Base-by-base conservation (phyloP, 345 rosid species). In the Acer yangbiense region DNA sequence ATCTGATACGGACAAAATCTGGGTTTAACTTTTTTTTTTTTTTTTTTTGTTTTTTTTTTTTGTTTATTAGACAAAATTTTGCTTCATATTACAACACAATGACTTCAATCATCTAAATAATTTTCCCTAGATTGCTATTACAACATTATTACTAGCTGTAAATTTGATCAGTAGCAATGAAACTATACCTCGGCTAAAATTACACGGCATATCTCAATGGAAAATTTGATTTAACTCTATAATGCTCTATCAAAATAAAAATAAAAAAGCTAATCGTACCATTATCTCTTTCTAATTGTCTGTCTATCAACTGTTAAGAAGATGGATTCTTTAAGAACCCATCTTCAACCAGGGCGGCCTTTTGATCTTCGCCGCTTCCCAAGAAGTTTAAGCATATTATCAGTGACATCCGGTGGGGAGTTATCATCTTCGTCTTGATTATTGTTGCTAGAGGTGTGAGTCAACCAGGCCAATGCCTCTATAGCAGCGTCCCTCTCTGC, bases 401-500 rank as follows among this genome's bases (percentile, higher is more conserved):
- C 94, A 9, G 98, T 94, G 78, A 96, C 98, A 78, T 94, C 98
- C 0, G 85, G 88, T 3, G 86, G 92, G 46, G 93, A 82, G 29
- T 87, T 68, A 46, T 85, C 88, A 58, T 90, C 78, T 48, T 85
- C 93, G 12, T 64, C 75, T 64, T 43, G 81, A 72, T 29, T 68
- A 27, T 82, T 68, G 35, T 82, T 80, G 46, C 86, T 91, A 23
- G 93, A 87, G 50, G 98, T 94, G 61, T 93, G 98, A 23, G 95
- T 94, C 68, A 96, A 86, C 99, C 99, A 96, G 54, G 99, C 98
- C 81, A 96, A 83, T 23, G 98, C 99, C 79, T 96, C 98, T 50
- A 94, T 79, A 52, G 98, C 98, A 69, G 99, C 99, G 75, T 94
- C 98, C 80, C 94, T 88, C 90, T 96, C 99, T 1, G 99, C 98